Evolutionary conservation across 2,329 filamentous ascomycete species (phyloP).

Genomic region (Pseudogymnoascus pannorum): DNA sequence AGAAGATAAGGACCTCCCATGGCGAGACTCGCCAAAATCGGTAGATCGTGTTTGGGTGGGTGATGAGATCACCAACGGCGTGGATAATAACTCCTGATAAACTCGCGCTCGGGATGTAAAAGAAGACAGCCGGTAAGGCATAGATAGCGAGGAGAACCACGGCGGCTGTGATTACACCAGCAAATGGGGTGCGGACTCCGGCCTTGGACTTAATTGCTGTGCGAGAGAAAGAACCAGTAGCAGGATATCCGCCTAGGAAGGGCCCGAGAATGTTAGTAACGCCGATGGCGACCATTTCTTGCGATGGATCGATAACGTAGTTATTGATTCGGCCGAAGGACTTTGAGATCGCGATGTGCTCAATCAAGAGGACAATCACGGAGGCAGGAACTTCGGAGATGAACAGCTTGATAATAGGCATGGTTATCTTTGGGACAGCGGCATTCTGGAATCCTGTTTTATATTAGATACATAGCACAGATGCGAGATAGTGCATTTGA

Average conservation of each 20-base stretch:
- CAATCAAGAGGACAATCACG: slow-evolving; percentile 90
- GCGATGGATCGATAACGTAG: slow-evolving; percentile 90
- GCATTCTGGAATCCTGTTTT: slow-evolving; percentile 70
- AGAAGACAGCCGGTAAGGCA: slow-evolving; percentile 80
- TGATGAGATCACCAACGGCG: slow-evolving; percentile 87
- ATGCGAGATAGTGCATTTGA: neutral
- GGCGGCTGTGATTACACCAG: slow-evolving; percentile 77
- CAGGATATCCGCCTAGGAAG: slow-evolving; percentile 85
- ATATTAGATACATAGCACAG: neutral
- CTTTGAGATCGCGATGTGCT: slow-evolving; percentile 95
- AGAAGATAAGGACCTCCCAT: slow-evolving; percentile 85
- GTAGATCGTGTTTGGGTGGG: slow-evolving; percentile 82
- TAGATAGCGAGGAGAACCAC: slow-evolving; percentile 89
- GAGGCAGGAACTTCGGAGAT: slow-evolving; percentile 69
- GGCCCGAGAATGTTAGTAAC: slow-evolving; percentile 84
- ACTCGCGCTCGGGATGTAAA: slow-evolving; percentile 77
- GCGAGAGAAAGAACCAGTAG: slow-evolving; percentile 90
- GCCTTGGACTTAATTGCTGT: slow-evolving; percentile 98
- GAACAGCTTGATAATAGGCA: slow-evolving; percentile 60
- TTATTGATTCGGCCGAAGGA: slow-evolving; percentile 95
- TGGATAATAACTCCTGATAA: slow-evolving; percentile 91
- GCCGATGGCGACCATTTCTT: slow-evolving; percentile 92
- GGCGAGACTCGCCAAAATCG: slow-evolving; percentile 94
- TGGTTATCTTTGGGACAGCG: slow-evolving; percentile 61
- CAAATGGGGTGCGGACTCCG: slow-evolving; percentile 84